Evolutionary conservation across 208 protist species (phyloP).

Genomic region (Sergeia podlipaevii): DNA sequence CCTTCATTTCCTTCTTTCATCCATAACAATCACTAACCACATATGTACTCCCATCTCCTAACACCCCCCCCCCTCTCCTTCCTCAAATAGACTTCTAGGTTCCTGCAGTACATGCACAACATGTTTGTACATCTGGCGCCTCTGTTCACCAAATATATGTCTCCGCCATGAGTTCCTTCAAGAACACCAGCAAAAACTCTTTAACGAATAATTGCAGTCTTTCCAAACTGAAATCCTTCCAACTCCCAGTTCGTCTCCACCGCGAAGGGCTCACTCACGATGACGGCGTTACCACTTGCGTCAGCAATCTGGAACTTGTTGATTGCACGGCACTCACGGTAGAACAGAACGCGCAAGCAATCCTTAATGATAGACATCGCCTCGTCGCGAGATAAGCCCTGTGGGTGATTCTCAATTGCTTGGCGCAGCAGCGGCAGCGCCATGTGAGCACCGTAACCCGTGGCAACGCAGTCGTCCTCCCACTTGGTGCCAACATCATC

Average conservation of each 20-base stretch:
- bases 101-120: neutral
- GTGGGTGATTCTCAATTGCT: conserved; percentile 64
- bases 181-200: too few relatives aligned
- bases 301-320: conserved; percentile 94
- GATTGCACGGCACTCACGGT: conserved; percentile 95
- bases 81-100: too few relatives aligned
- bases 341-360: conserved; percentile 95
- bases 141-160: too few relatives aligned
- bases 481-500: conserved; percentile 95
- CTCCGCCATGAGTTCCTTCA: too few relatives aligned
- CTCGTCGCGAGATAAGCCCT: conserved; percentile 81
- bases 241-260: conserved; percentile 94
- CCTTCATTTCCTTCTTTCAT: too few relatives aligned
- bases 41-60: too few relatives aligned
- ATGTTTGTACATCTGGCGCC: neutral
- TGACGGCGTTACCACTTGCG: conserved; percentile 58
- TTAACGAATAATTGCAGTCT: conserved; percentile 86
- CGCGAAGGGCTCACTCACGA: conserved; percentile 88
- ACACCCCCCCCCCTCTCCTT: too few relatives aligned
- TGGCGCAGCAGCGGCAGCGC: conserved; percentile 94
- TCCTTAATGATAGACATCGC: conserved; percentile 87
- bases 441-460: conserved; percentile 96
- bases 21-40: too few relatives aligned
- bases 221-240: conserved; percentile 82
- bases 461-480: conserved; percentile 91